These are phyloP conservation scores for Fusarium bulbicola DNA, from an alignment of 2,329 filamentous ascomycete genomes.

Conservation along the genomic window DNA sequence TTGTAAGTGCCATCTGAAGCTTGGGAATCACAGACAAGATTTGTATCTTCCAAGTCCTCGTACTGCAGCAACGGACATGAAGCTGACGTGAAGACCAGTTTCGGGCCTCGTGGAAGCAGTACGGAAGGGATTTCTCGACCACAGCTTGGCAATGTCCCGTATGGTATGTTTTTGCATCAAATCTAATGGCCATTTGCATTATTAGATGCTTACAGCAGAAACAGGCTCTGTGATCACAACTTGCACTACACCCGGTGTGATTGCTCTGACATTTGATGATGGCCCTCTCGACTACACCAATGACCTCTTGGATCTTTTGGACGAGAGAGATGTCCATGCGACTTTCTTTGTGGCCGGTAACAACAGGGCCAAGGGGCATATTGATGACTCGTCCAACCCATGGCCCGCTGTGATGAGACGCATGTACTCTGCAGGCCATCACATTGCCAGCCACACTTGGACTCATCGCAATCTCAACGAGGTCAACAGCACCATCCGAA, in stretches of 20 bases:
- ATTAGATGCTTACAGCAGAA: slow-evolving; percentile 25
- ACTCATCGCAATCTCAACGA: slow-evolving; percentile 55
- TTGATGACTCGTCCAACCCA: slow-evolving; percentile 48
- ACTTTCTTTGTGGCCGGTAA: slow-evolving; percentile 57
- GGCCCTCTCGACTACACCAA: slow-evolving; percentile 55
- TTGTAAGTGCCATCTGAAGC: slow-evolving; percentile 46
- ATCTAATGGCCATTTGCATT: slow-evolving; percentile 10
- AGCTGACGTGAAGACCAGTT: slow-evolving; percentile 38
- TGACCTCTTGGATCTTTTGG: slow-evolving; percentile 52
- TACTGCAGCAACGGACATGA: not conserved
- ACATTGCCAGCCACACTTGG: slow-evolving; percentile 59
- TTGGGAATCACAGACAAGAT: not conserved
- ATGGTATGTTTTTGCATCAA: slow-evolving; percentile 43
- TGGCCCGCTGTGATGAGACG: slow-evolving; percentile 52
- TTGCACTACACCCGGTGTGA: slow-evolving; percentile 47
- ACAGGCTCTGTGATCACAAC: slow-evolving; percentile 48
- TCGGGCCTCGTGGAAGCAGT: slow-evolving; percentile 44
- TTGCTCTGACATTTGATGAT: slow-evolving; percentile 60
- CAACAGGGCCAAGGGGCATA: slow-evolving; percentile 52
- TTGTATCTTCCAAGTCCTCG: not conserved
- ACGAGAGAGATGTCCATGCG: slow-evolving; percentile 45
- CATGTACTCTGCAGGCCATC: slow-evolving; percentile 55
- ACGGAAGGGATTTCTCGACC: slow-evolving; percentile 47
- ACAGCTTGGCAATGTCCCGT: slow-evolving; percentile 48
- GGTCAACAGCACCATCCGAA: slow-evolving; percentile 46